phyloP scores from a whole-genome alignment of 345 rosid genomes.

The Laguncularia racemosa region DNA sequence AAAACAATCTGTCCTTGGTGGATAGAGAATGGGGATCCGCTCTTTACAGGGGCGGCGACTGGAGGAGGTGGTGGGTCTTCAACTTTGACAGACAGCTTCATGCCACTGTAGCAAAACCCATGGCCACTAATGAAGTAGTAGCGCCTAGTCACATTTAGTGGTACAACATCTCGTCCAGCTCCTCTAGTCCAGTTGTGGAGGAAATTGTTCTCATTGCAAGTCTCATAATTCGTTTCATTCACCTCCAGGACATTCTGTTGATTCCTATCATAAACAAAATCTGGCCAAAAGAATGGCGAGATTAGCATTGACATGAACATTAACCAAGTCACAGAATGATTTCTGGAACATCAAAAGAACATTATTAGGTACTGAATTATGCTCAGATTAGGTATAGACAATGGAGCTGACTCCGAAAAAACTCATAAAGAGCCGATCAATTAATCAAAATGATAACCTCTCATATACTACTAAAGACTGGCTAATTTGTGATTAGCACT shows the following conservation, averaged over 20 bases:
- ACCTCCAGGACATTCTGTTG: constrained; percentile 82
- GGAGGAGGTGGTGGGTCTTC: constrained; percentile 79
- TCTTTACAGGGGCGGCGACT: constrained; percentile 29
- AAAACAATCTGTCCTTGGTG: constrained; percentile 29
- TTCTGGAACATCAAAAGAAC: too few relatives aligned
- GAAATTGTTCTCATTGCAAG: constrained; percentile 61
- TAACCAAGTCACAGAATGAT: too few relatives aligned
- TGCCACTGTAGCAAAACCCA: constrained; percentile 83
- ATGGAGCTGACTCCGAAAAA: too few relatives aligned
- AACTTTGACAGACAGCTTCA: constrained; percentile 59
- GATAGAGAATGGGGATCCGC: constrained; percentile 17
- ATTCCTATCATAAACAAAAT: constrained; percentile 86
- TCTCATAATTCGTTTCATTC: constrained; percentile 65
- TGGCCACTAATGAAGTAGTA: constrained; percentile 80
- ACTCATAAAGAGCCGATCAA: too few relatives aligned
- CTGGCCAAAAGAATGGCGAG: constrained; percentile 21
- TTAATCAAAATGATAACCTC: too few relatives aligned
- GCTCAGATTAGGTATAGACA: too few relatives aligned
- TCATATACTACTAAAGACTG: too few relatives aligned
- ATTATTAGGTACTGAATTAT: too few relatives aligned
- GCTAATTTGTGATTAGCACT: too few relatives aligned
- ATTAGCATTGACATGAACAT: too few relatives aligned
- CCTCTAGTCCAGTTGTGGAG: constrained; percentile 80
- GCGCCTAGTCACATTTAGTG: constrained; percentile 61
- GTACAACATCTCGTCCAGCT: constrained; percentile 89